Base-by-base conservation (phyloP, 805 yeast species). In the Priceomyces haplophilus region DNA sequence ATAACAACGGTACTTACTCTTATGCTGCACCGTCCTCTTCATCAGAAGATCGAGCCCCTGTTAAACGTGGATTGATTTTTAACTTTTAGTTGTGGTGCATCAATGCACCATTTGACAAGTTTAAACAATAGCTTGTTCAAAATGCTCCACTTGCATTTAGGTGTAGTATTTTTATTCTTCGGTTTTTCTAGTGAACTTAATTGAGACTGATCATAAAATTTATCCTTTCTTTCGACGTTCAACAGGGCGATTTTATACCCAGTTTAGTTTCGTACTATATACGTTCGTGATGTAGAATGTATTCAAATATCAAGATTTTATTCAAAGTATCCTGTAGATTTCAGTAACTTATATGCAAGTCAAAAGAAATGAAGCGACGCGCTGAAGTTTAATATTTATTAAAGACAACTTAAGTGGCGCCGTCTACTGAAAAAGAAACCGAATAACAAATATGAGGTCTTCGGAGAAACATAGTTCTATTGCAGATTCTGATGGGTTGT, bases 1-100 rank as follows among this genome's bases (percentile, higher is more conserved):
- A 29, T 16, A 41, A 41, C 42, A 50, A 50, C 39, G 54, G 54
- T 34, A 48, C 53, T 34, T 42, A 33, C 34, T 35, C 48, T 21
- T 42, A 48, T 38, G 47, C 42, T 37, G 45, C 46, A 13, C 46
- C 50, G n/a, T 29, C 40, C 27, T 43, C 45, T 23, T 15, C 42
- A 10, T n/a, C 41, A 11, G 19, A 25, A 25, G 43, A 27, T 17
- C 37, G 45, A 4, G 40, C 39, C 29, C 30, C 40, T 13, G 34
- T 39, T 20, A 40, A 42, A 25, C 40, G 45, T 38, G 47, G 41
- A 15, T 38, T 34, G n/a, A 15, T 37, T 33, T 44, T 38, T 34
- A 17, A 44, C 38, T 36, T 44, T 15, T 44, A 41, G 40, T 32
- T 34, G 20, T 20, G 24, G 8, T 25, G 17, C 13, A 11, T 40